These are phyloP conservation scores for Jaminaea rosea DNA, from an alignment of 1,284 basidiomycete species.

Conservation along the genomic window DNA sequence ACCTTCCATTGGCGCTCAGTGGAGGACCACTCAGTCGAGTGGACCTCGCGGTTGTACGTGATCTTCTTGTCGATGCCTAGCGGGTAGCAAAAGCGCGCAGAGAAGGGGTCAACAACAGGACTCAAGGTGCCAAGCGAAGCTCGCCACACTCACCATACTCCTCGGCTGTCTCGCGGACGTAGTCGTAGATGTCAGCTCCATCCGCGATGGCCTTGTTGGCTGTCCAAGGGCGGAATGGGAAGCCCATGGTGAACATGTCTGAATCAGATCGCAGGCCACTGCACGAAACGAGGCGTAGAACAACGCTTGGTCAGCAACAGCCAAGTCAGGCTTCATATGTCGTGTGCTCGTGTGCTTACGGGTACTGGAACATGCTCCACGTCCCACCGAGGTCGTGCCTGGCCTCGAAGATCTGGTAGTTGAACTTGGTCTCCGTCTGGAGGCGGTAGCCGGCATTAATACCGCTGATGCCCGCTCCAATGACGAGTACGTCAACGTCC, in stretches of 20 bases:
- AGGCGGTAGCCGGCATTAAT: constrained; percentile 42
- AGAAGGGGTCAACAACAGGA: too few relatives aligned
- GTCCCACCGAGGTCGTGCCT: constrained; percentile 32
- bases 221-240: constrained; percentile 15
- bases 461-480: constrained; percentile 43
- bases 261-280: constrained; percentile 15
- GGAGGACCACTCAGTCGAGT: constrained; percentile 18
- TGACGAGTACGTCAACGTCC: constrained; percentile 27
- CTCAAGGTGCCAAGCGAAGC: too few relatives aligned
- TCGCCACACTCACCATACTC: too few relatives aligned
- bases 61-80: constrained; percentile 34
- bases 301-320: background rate
- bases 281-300: background rate
- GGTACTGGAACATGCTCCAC: constrained; percentile 38
- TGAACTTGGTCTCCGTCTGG: constrained; percentile 22
- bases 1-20: constrained; percentile 31
- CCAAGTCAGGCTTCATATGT: too few relatives aligned
- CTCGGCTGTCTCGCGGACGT: constrained; percentile 32
- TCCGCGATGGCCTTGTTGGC: constrained; percentile 21
- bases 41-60: constrained; percentile 25
- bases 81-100: too few relatives aligned
- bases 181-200: constrained; percentile 30
- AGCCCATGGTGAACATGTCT: constrained; percentile 17
- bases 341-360: constrained; percentile 4
- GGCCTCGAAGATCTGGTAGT: constrained; percentile 25